Conservation (phyloP, 768 basidiomycete genomes). For the Auricularia sp. region DNA sequence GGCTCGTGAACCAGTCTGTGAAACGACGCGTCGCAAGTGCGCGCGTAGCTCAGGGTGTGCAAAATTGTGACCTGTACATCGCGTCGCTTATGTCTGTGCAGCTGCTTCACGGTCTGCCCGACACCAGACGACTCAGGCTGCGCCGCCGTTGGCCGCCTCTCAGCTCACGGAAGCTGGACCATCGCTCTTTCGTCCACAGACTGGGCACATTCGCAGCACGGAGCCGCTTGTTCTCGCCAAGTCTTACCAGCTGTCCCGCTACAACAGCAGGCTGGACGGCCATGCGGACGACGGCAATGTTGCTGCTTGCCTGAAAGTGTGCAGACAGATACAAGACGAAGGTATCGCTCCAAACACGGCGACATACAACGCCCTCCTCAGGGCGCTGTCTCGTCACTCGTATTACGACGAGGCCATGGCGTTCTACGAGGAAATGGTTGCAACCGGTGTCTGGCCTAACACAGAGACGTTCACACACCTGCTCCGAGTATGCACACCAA, state of each 20-base stretch:
- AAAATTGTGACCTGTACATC: too few species aligned
- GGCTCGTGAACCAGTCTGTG: too few species aligned
- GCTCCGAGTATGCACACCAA: constrained; percentile 35
- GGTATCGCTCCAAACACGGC: constrained; percentile 41
- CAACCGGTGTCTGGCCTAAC: constrained; percentile 38
- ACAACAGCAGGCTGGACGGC: constrained; percentile 24
- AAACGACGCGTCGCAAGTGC: too few species aligned
- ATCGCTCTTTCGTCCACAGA: neutral
- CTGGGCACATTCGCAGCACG: neutral
- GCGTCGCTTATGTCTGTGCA: too few species aligned
- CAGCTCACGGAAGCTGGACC: neutral
- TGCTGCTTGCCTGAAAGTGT: constrained; percentile 32
- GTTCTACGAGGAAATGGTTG: constrained; percentile 58
- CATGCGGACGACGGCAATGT: constrained; percentile 29
- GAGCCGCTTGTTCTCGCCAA: neutral
- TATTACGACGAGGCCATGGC: constrained; percentile 48
- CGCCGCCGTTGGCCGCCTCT: too few species aligned
- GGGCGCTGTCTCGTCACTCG: constrained; percentile 33
- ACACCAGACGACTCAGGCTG: too few species aligned
- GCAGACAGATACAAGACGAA: constrained; percentile 47
- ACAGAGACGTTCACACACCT: constrained; percentile 47
- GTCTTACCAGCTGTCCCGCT: neutral
- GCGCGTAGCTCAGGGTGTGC: too few species aligned
- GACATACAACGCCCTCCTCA: constrained; percentile 50
- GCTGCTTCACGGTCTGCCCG: too few species aligned